Evolutionary conservation across 129 eudicot genomes (phyloP).

Genomic region (Artemisia tridentata): DNA sequence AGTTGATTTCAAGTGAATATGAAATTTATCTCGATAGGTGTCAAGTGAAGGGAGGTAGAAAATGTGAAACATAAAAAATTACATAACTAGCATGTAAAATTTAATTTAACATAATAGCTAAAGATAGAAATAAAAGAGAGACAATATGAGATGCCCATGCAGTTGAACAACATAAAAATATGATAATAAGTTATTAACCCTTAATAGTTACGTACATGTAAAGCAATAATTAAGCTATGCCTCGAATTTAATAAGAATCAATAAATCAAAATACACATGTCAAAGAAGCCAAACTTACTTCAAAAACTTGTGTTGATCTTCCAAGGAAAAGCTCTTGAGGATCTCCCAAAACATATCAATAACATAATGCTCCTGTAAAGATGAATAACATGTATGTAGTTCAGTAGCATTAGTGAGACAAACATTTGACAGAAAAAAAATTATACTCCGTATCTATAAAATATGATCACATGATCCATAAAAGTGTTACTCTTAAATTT

Average conservation of each 20-base stretch:
- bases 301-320: slow-evolving; percentile 78
- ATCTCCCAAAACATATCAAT: slow-evolving; percentile 97
- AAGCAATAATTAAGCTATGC: background rate
- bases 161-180: no score
- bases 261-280: background rate
- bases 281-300: slow-evolving; percentile 57
- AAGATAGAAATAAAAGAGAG: background rate
- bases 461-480: no score
- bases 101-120: slow-evolving; percentile 3
- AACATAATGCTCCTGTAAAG: slow-evolving; percentile 88
- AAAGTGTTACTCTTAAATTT: background rate
- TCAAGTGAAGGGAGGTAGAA: slow-evolving; percentile 6
- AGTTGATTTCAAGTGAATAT: background rate
- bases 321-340: slow-evolving; percentile 65
- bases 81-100: background rate
- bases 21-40: background rate
- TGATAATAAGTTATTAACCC: no score
- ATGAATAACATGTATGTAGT: slow-evolving; percentile 23
- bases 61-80: background rate
- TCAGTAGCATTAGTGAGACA: slow-evolving; percentile 3
- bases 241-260: background rate
- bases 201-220: no score
- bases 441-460: no score
- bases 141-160: no score
- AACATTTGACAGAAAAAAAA: background rate